Conservation (phyloP, 345 rosid genomes). For the Firmiana major region DNA sequence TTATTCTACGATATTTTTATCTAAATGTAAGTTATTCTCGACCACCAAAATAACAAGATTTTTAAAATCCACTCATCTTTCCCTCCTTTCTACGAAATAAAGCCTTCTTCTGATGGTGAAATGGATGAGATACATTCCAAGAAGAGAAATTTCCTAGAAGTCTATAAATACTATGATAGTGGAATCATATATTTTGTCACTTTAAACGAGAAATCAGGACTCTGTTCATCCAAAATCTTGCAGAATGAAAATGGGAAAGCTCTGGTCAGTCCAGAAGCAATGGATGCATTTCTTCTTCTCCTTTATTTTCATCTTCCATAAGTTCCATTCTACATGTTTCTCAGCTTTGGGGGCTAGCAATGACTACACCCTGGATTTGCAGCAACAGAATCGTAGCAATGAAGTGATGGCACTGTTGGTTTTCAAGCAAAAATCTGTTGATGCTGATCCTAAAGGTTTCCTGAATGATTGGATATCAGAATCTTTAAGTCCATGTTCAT, state of each 20-base stretch:
- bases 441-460: conserved; percentile 47
- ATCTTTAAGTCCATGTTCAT: conserved; percentile 47
- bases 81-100: too few relatives aligned
- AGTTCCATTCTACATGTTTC: background rate
- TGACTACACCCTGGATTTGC: background rate
- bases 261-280: background rate
- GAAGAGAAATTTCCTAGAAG: too few relatives aligned
- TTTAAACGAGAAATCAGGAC: background rate
- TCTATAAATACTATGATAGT: too few relatives aligned
- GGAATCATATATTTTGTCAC: too few relatives aligned
- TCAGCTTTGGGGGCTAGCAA: background rate
- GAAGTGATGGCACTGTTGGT: conserved; percentile 29
- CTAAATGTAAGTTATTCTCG: too few relatives aligned
- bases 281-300: background rate
- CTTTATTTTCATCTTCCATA: background rate
- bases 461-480: conserved; percentile 44
- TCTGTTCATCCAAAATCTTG: background rate
- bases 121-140: too few relatives aligned
- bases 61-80: too few relatives aligned
- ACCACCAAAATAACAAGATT: too few relatives aligned
- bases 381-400: background rate
- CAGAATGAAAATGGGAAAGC: background rate
- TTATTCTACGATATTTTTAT: too few relatives aligned
- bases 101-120: too few relatives aligned
- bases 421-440: conserved; percentile 58